phyloP scores from a whole-genome alignment of 495 filamentous ascomycete genomes.

The Monascus purpureus region DNA sequence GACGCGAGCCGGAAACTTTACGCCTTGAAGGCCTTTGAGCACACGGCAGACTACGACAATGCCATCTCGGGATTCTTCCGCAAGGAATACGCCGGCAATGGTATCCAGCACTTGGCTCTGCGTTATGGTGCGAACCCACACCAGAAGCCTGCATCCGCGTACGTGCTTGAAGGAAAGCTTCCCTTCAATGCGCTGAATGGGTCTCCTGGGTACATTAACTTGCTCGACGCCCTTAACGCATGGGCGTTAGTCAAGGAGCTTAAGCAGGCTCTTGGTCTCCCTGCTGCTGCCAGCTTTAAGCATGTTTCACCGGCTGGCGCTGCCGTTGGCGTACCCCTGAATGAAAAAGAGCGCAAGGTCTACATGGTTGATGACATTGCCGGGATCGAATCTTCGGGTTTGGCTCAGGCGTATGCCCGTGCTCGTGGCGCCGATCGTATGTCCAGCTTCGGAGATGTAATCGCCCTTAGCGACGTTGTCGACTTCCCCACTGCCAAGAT shows the following conservation, averaged over 20 bases:
- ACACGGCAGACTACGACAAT: constrained; percentile 93
- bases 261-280: constrained; percentile 67
- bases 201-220: constrained; percentile 89
- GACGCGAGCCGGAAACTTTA: constrained; percentile 72
- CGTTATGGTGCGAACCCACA: constrained; percentile 96
- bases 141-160: constrained; percentile 88
- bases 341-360: constrained; percentile 78
- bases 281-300: constrained; percentile 98
- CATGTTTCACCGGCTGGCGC: constrained; percentile 96
- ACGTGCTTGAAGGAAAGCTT: constrained; percentile 50
- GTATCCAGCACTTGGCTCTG: constrained; percentile 67
- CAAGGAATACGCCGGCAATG: constrained; percentile 82
- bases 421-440: constrained; percentile 92
- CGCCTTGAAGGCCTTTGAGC: constrained; percentile 93
- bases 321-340: constrained; percentile 79
- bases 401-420: constrained; percentile 91
- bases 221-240: constrained; percentile 90
- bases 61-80: constrained; percentile 96
- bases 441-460: constrained; percentile 93
- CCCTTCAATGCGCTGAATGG: constrained; percentile 97
- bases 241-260: constrained; percentile 97
- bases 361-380: constrained; percentile 97
- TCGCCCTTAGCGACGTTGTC: constrained; percentile 80
- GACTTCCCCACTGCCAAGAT: constrained; percentile 89
- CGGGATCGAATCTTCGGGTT: constrained; percentile 64